Conservation (phyloP, 1,139 yeast genomes). For the Scheffersomyces parashehatae region DNA sequence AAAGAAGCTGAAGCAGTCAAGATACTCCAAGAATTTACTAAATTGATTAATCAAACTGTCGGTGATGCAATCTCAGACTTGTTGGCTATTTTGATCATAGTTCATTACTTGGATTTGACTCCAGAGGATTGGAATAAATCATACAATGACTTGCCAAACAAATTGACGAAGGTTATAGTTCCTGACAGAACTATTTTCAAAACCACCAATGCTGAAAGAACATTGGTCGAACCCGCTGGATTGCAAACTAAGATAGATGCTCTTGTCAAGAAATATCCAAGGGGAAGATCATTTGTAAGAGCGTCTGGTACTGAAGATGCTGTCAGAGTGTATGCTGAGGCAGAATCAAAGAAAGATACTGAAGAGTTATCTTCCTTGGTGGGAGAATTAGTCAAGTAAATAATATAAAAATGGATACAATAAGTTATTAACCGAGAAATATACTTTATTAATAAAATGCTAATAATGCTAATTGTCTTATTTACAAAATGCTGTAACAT, state of each 20-base stretch:
- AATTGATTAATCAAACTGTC: slow-evolving; percentile 89
- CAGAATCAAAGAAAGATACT: slow-evolving; percentile 45
- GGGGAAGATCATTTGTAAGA: slow-evolving; percentile 88
- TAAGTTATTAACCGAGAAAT: neutral
- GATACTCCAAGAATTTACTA: slow-evolving; percentile 57
- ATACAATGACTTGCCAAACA: slow-evolving; percentile 85
- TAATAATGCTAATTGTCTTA: too few relatives aligned
- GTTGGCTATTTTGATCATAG: slow-evolving; percentile 69
- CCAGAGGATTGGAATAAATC: slow-evolving; percentile 76
- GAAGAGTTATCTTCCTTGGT: slow-evolving; percentile 35
- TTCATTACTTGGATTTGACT: slow-evolving; percentile 52
- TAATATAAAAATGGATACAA: neutral
- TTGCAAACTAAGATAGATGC: slow-evolving; percentile 73
- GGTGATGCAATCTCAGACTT: slow-evolving; percentile 96
- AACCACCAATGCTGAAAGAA: slow-evolving; percentile 90
- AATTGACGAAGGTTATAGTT: slow-evolving; percentile 77
- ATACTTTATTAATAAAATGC: neutral
- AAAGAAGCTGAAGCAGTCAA: slow-evolving; percentile 46
- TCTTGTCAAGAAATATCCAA: slow-evolving; percentile 53
- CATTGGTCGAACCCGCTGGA: slow-evolving; percentile 73
- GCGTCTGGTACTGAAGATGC: slow-evolving; percentile 99
- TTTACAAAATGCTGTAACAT: too few relatives aligned
- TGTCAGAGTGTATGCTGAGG: slow-evolving; percentile 94
- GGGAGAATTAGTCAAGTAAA: slow-evolving; percentile 29
- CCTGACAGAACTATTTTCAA: slow-evolving; percentile 76